Evolutionary conservation across 495 filamentous ascomycete species (phyloP), one percentile per base, ranked within the genome.

Genomic region (Articulospora tetracladia): DNA sequence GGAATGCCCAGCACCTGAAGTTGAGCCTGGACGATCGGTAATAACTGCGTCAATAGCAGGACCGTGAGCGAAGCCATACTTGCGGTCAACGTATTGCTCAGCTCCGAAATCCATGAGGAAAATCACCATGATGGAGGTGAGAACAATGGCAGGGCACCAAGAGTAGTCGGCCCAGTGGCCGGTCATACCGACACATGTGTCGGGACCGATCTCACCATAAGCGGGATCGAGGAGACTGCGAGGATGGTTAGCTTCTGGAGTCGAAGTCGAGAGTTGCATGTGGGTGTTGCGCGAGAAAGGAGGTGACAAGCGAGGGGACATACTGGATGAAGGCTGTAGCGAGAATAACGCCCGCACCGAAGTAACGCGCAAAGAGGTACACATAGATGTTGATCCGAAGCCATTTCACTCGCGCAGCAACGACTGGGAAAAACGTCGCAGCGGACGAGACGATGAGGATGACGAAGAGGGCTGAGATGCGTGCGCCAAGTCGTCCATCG

Each of bases 51-150:
- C 63, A 26, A 66, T 53, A 20, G 54, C 36, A 27, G 73, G 67
- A n/a, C 73, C 72, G 30, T 74, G 72, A 22, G 63, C 70, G 10
- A 77, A 59, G 4, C 75, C 76, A 50, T 79, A 83, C 55, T 78
- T 80, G 34, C 70, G 54, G 65, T 83, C 79, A 1, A 83, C 80
- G 53, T 77, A 83, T 58, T 73, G 75, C 67, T 84, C 81, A 11
- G 86, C 83, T 73, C 89, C 82, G 50, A 92, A 71, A 66, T 93
- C 90, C 56, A 91, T 75, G 58, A 92, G 85, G 76, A 93, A 93
- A 66, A 93, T 77, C 17, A 83, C 65, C 63, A 91, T 83, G 52
- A 90, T 79, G 4, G 89, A 86, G 73, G 88, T 88, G 20, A 93
- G 76, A 32, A 84, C 76, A 66, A 93, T 93, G 26, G 84, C 90